Evolutionary conservation across 2,329 filamentous ascomycete species (phyloP).

Genomic region (Stylonectria norvegica): DNA sequence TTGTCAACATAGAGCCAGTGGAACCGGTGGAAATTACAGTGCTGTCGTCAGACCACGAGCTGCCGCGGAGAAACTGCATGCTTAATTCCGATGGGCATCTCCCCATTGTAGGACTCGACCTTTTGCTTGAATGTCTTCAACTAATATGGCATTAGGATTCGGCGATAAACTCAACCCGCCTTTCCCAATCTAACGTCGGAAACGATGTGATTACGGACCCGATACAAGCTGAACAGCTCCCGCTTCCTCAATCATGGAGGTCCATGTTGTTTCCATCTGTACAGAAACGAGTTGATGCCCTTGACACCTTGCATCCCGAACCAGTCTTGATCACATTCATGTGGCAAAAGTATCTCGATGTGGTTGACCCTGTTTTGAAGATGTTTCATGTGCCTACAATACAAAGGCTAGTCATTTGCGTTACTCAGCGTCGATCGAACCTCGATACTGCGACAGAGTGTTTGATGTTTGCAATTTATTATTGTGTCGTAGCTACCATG

Average conservation of each 20-base stretch:
- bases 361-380: constrained; percentile 13
- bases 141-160: background rate
- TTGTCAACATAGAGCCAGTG: too few species aligned
- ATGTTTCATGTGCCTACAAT: constrained; percentile 11
- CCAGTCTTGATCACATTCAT: constrained; percentile 2
- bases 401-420: constrained; percentile 4
- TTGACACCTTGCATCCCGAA: constrained; percentile 3
- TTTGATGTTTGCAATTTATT: constrained; percentile 15
- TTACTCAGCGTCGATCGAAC: background rate
- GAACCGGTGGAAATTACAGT: too few species aligned
- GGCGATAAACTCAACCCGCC: background rate
- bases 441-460: constrained; percentile 7
- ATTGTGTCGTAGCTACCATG: constrained; percentile 6
- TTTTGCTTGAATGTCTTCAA: too few species aligned
- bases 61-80: too few species aligned
- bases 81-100: too few species aligned
- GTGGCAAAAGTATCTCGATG: constrained; percentile 14
- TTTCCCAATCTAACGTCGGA: background rate
- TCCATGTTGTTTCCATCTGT: background rate
- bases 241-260: background rate
- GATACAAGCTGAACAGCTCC: background rate
- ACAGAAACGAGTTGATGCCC: background rate
- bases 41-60: too few species aligned
- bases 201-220: background rate
- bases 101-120: too few species aligned